Evolutionary conservation across 805 yeast genomes (phyloP).

Genomic region (Yamadazyma kitorensis): DNA sequence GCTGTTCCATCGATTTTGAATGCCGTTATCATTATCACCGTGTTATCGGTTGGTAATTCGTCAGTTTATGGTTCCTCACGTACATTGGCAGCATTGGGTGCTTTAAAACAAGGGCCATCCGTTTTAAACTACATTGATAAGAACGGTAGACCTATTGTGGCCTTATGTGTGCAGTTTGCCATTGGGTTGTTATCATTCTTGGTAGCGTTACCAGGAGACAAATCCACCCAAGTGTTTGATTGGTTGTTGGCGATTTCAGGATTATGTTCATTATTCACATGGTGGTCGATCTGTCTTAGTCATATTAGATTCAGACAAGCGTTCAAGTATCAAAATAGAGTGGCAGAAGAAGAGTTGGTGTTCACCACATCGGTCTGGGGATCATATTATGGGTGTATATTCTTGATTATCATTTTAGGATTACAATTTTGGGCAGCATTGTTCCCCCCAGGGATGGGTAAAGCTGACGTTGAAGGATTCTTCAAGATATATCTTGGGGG

Average conservation of each 20-base stretch:
- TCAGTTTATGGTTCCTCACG: slow-evolving; percentile 35
- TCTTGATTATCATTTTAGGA: slow-evolving; percentile 24
- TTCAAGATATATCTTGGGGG: slow-evolving; percentile 55
- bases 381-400: slow-evolving; percentile 30
- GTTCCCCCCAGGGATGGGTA: slow-evolving; percentile 31
- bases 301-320: slow-evolving; percentile 30
- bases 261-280: slow-evolving; percentile 26
- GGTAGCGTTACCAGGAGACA: slow-evolving; percentile 25
- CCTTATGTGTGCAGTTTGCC: slow-evolving; percentile 21
- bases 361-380: slow-evolving; percentile 26
- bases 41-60: slow-evolving; percentile 34
- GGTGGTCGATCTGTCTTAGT: slow-evolving; percentile 28
- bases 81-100: slow-evolving; percentile 30
- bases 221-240: slow-evolving; percentile 29
- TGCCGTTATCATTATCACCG: slow-evolving; percentile 31
- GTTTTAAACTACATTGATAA: slow-evolving; percentile 26
- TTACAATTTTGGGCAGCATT: slow-evolving; percentile 40
- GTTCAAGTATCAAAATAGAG: slow-evolving; percentile 20
- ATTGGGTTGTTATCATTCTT: slow-evolving; percentile 28
- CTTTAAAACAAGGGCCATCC: slow-evolving; percentile 28
- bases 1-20: slow-evolving; percentile 32
- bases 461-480: slow-evolving; percentile 39
- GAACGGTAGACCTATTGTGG: slow-evolving; percentile 30
- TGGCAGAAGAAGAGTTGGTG: slow-evolving; percentile 28
- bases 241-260: slow-evolving; percentile 33